Conservation (phyloP, 495 filamentous ascomycete species). For the Pyrenopolyporus hunteri region DNA sequence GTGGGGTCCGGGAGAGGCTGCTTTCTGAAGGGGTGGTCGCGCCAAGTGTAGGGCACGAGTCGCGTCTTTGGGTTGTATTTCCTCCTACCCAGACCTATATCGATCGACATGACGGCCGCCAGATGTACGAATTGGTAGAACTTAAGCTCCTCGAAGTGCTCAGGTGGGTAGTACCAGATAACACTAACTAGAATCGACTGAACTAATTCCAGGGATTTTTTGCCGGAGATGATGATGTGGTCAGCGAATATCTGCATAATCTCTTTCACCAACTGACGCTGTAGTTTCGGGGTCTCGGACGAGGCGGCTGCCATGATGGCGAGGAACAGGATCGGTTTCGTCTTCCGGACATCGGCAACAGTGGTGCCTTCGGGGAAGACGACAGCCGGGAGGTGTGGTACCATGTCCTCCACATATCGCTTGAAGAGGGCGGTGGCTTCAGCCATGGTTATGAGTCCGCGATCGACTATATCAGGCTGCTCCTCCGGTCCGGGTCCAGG, state of each 20-base stretch:
- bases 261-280: conserved; percentile 68
- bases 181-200: conserved; percentile 76
- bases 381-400: conserved; percentile 75
- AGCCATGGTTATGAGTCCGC: conserved; percentile 66
- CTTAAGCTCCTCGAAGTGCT: conserved; percentile 84
- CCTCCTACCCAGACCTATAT: conserved; percentile 78
- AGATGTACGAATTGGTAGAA: conserved; percentile 89
- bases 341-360: conserved; percentile 68
- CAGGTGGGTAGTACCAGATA: conserved; percentile 84
- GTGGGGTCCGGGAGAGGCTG: conserved; percentile 62
- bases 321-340: conserved; percentile 81
- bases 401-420: conserved; percentile 72
- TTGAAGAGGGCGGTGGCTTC: conserved; percentile 69
- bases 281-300: conserved; percentile 62
- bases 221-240: conserved; percentile 72
- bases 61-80: conserved; percentile 49
- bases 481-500: conserved; percentile 31
- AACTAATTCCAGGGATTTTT: conserved; percentile 85
- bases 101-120: conserved; percentile 83
- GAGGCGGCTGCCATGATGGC: conserved; percentile 76
- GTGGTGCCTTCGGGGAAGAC: conserved; percentile 72
- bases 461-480: conserved; percentile 72
- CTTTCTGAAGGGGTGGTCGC: conserved; percentile 57
- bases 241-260: conserved; percentile 76
- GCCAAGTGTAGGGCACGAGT: conserved; percentile 50